These are phyloP conservation scores for Quercus variabilis DNA, from an alignment of 306 rosid genomes.

Conservation along the genomic window DNA sequence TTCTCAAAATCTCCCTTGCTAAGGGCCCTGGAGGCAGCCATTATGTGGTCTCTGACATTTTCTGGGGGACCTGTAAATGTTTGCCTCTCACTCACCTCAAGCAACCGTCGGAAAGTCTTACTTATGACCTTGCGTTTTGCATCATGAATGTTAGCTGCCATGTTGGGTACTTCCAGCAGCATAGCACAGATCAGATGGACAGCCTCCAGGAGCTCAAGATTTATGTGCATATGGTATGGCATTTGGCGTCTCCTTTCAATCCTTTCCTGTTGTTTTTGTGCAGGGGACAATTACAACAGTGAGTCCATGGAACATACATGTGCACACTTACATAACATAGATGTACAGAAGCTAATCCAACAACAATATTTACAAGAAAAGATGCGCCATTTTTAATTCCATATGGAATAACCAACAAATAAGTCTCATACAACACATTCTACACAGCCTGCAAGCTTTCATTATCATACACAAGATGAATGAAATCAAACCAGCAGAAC, in stretches of 20 bases:
- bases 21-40: conserved; percentile 89
- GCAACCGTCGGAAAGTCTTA: conserved; percentile 73
- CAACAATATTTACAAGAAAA: not conserved
- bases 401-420: not conserved
- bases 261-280: conserved; percentile 56
- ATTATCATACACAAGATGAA: not conserved
- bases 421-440: not conserved
- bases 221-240: conserved; percentile 99
- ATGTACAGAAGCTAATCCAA: not conserved
- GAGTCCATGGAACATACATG: not conserved
- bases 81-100: conserved; percentile 79
- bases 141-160: conserved; percentile 83
- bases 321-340: not conserved
- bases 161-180: conserved; percentile 95
- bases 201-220: conserved; percentile 87
- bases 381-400: not conserved
- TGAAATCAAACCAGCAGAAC: not conserved
- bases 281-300: not conserved
- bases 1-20: conserved; percentile 69
- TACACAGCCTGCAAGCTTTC: not conserved
- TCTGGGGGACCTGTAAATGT: conserved; percentile 94
- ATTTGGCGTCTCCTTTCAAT: conserved; percentile 94
- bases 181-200: conserved; percentile 92
- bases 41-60: conserved; percentile 86
- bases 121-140: conserved; percentile 75